These are phyloP conservation scores for Globisporangium cystogenes DNA, from an alignment of 352 stramenopile species.

Conservation along the genomic window DNA sequence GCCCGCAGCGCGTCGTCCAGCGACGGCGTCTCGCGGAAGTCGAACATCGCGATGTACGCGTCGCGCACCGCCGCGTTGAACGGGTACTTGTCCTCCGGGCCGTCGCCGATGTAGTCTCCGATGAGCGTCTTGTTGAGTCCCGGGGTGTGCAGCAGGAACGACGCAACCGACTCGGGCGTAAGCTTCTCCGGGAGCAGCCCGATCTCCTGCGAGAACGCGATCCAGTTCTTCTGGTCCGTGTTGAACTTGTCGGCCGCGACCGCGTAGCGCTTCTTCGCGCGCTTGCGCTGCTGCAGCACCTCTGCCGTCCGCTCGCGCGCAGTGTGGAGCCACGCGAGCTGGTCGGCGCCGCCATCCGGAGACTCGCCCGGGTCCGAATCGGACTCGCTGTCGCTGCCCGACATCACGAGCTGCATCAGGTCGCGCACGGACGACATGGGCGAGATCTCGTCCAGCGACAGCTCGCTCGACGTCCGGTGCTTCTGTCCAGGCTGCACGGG, in stretches of 20 bases:
- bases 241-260: slow-evolving; percentile 95
- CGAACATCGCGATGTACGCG: slow-evolving; percentile 90
- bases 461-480: slow-evolving; percentile 24
- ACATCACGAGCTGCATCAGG: slow-evolving; percentile 82
- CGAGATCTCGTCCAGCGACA: slow-evolving; percentile 75
- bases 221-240: slow-evolving; percentile 89
- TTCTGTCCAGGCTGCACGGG: slow-evolving; percentile 8
- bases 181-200: slow-evolving; percentile 75
- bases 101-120: slow-evolving; percentile 96
- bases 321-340: slow-evolving; percentile 76
- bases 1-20: slow-evolving; percentile 91
- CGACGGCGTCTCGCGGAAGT: slow-evolving; percentile 85
- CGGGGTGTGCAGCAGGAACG: slow-evolving; percentile 92
- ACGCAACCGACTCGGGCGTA: slow-evolving; percentile 86
- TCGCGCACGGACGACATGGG: slow-evolving; percentile 78
- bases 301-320: slow-evolving; percentile 83
- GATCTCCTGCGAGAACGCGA: slow-evolving; percentile 87
- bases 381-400: slow-evolving; percentile 67
- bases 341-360: slow-evolving; percentile 22
- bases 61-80: slow-evolving; percentile 91
- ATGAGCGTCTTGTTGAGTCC: slow-evolving; percentile 93
- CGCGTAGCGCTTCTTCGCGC: slow-evolving; percentile 87
- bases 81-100: slow-evolving; percentile 92
- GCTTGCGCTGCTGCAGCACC: slow-evolving; percentile 88
- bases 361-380: slow-evolving; percentile 49